Conservation (phyloP, 176 grass and related monocot species). For the Sorghum bicolor region Sorghum_bicolor_NCBIv3 NC_012872.2:51139001-51139500, state of each 20-base stretch:
- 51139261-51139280: constrained; percentile 18
- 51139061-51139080: neutral
- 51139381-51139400: neutral
- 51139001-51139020: neutral
- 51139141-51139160: constrained; percentile 89
- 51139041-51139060: neutral
- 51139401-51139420: constrained; percentile 5
- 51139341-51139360: constrained; percentile 94
- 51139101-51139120: constrained; percentile 10
- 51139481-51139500: neutral
- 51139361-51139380: constrained; percentile 52
- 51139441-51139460: constrained; percentile 9
- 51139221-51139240: constrained; percentile 91
- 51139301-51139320: constrained; percentile 91
- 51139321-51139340: constrained; percentile 96
- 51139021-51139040: neutral
- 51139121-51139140: constrained; percentile 83
- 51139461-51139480: neutral
- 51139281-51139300: constrained; percentile 36
- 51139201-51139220: constrained; percentile 99
- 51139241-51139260: constrained; percentile 32
- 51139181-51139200: constrained; percentile 84
- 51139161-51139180: constrained; percentile 83
- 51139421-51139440: neutral
- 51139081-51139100: neutral